Evolutionary conservation across 768 basidiomycete genomes (phyloP), one percentile per base, ranked within the genome.

Genomic region (Daedaleopsis sinensis): DNA sequence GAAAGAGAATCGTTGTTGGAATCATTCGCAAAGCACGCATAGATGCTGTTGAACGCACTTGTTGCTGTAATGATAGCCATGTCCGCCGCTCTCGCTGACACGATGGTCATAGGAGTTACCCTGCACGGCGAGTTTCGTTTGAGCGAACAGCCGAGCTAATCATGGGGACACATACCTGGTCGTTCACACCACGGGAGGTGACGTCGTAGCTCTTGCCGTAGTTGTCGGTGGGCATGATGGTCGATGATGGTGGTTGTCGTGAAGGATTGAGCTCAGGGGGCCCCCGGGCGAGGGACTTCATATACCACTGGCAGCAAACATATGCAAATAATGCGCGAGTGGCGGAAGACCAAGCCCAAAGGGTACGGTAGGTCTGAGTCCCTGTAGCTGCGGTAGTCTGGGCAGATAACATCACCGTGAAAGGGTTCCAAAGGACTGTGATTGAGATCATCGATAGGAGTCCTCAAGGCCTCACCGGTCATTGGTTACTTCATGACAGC

Each of bases 51-150:
- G 11, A 11, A 72, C 79, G 3, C 68, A 85, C 84, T 27, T 63
- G 72, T 88, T 88, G 7, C 84, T 86, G 67, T 88, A 88, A 64
- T 88, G 87, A 59, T 88, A 88, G 0, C 82, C 79, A 48, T 63
- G 71, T 3, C 75, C 73, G 12, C 79, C 76, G 32, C 62, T 67
- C 32, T 77, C 79, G 43, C 79, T 79, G 66, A 82, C 74, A 52
- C 86, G 84, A 67, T 76, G 70, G 71, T 83, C 86, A 66, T 83
- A 86, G 66, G 86, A 83, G 67, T 88, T 88, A 1, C 85, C 87
- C 85, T 87, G 57, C 27, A 39, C 44, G 15, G 27, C 9, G n/a
- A 52, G 13, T 46, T 16, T 21, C 15, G 10, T 3, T n/a, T 18
- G 3, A 21, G 44, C 44, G 5, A 46, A 15, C 49, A 16, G 49